Base-by-base conservation (phyloP, 352 stramenopile species). In the Thraustotheca clavata region DNA sequence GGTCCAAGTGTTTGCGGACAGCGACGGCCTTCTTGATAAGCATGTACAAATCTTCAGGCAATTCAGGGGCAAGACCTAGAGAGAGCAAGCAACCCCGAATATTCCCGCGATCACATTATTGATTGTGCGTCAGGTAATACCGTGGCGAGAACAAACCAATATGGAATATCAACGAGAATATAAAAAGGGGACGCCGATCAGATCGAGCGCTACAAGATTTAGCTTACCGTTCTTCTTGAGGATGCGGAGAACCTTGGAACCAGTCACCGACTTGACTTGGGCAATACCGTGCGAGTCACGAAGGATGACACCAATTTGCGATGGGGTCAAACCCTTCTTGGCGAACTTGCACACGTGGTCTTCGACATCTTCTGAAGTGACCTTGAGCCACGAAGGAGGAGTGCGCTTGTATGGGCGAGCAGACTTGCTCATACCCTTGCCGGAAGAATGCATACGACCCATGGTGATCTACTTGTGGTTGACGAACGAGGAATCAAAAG, bases 11-110 rank as follows among this genome's bases (percentile, higher is more conserved):
- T 87, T 99, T 99, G 74, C 97, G 92, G 36, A 99, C 96, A 72
- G 96, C 89, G 71, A 99, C 97, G 61, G 97, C 97, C 90, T 99
- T 99, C 94, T 99, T 99, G 89, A 99, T 99, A 59, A 99, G 88
- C 92, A 98, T 99, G 93, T 99, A 99, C 70, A 99, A 84, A 86
- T 99, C 97, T 83, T 99, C 97, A 33, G 97, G 97, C 68, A 99
- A 96, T 80, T 99, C 97, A 40, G 97, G 96, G 49, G 97, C 97
- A 39, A 99, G 89, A 74, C 96, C 82, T 93, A 76, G 49, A 27
- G 43, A 9, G n/a, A 3, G 43, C 43, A 52, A 52, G 29, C 41
- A 61, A 63, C 89, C 84, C 82, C 84, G 84, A 72, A 71, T 93
- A 91, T 78, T 78, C 84, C 84, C n/a, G n/a, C n/a, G 79, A 90